Percentiles rank a stretch among this genome's conserved stretches.
These are phyloP conservation scores for Digitaria exilis DNA, from an alignment of 202 grass and related monocot species.

Conservation along the genomic window DNA sequence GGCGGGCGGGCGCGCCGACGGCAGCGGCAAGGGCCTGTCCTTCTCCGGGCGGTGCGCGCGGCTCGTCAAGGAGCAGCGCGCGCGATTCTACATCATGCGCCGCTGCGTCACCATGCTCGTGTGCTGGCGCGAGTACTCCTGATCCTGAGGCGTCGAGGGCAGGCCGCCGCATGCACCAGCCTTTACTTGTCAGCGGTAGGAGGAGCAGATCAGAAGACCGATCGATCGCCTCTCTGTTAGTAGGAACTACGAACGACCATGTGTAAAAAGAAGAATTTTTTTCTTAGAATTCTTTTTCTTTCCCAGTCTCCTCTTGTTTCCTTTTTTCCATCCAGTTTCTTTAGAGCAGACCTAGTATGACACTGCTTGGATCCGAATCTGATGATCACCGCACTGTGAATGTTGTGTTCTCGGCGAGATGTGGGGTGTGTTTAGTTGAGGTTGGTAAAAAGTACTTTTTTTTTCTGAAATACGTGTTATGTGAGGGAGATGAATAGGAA, in stretches of 20 bases:
- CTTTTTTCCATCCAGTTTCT: not conserved
- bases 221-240: not conserved
- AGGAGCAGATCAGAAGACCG: not conserved
- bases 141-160: not conserved
- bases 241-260: slow-evolving; percentile 19
- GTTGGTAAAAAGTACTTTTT: too few species aligned
- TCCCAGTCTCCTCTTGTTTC: not conserved
- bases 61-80: slow-evolving; percentile 86
- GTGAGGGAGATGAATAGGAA: too few species aligned
- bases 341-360: not conserved
- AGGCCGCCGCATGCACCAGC: not conserved
- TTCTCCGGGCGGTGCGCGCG: slow-evolving; percentile 79
- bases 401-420: slow-evolving; percentile 19
- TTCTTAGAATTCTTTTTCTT: too few species aligned
- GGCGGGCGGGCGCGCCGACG: slow-evolving; percentile 25
- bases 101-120: slow-evolving; percentile 92
- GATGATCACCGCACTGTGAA: slow-evolving; percentile 17
- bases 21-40: slow-evolving; percentile 45
- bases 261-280: slow-evolving; percentile 45
- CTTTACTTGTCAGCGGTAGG: not conserved
- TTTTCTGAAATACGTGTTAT: too few species aligned
- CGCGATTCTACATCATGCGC: slow-evolving; percentile 95
- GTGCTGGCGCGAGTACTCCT: slow-evolving; percentile 87
- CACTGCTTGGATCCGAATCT: not conserved
- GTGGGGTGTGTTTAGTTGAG: too few species aligned